phyloP scores from a whole-genome alignment of 805 yeast genomes.

The Teunomyces cretensis region DNA sequence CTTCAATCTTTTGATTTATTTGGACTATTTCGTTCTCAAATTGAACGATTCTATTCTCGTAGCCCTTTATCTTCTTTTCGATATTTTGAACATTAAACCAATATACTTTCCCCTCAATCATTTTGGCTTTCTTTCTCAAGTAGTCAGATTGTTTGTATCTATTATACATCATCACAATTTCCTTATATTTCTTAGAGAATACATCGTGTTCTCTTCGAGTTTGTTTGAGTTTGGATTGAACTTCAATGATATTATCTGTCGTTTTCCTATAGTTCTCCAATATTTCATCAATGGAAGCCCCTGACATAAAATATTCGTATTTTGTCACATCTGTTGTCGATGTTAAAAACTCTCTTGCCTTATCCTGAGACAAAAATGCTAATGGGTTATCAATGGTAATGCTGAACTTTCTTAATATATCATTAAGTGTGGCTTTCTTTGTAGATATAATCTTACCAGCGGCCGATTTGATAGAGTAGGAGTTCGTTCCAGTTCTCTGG shows the following conservation, averaged over 20 bases:
- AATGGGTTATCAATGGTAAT: conserved; percentile 87
- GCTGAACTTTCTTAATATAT: conserved; percentile 66
- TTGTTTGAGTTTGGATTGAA: conserved; percentile 25
- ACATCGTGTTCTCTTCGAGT: conserved; percentile 24
- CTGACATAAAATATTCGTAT: conserved; percentile 76
- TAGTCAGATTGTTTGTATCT: conserved; percentile 34
- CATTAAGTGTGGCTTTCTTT: conserved; percentile 64
- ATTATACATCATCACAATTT: conserved; percentile 29
- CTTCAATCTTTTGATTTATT: conserved; percentile 17
- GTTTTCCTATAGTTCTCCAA: conserved; percentile 47
- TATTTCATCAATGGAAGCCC: conserved; percentile 72
- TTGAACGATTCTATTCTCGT: conserved; percentile 8
- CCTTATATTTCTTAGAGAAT: conserved; percentile 28
- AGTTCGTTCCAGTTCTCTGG: conserved; percentile 48
- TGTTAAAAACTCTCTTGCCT: conserved; percentile 86
- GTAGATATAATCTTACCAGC: conserved; percentile 53
- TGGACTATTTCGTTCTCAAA: conserved; percentile 8
- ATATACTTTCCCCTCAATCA: conserved; percentile 40
- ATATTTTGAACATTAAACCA: conserved; percentile 41
- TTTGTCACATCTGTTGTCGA: conserved; percentile 70
- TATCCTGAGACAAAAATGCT: conserved; percentile 90
- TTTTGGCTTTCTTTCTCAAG: conserved; percentile 30
- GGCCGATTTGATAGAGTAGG: conserved; percentile 56
- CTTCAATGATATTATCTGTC: conserved; percentile 26
- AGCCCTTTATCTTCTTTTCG: conserved; percentile 22